Base-by-base conservation (phyloP, 1,139 yeast species). In the Nakaseomyces delphensis region DNA sequence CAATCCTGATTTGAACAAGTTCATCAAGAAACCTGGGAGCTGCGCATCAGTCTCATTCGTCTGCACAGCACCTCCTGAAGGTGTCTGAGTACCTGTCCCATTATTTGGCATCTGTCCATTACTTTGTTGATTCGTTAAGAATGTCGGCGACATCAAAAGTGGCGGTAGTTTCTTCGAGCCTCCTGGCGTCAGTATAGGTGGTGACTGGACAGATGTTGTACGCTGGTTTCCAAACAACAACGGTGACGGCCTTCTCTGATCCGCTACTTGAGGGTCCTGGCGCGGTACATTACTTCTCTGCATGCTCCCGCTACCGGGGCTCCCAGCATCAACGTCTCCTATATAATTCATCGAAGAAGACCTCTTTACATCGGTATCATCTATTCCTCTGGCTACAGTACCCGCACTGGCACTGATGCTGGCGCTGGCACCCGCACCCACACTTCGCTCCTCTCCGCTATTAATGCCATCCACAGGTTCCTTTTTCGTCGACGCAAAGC, bases 401-500 rank as follows among this genome's bases (percentile, higher is more conserved):
- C 37, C 25, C 7, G 14, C 37, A 33, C 27, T 20, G 18, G 25
- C 37, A 33, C 27, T 20, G 7, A n/a, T n/a, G n/a, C n/a, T n/a
- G n/a, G n/a, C n/a, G n/a, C n/a, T n/a, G n/a, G 18, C 35, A 30
- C 20, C 15, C 35, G 37, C 27, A 33, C 27, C 21, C 10, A 18
- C 37, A 7, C 25, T 33, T 8, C 27, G 25, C 27, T 18, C 37
- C 9, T 21, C 37, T 4, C 28, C 28, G 10, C 24, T 21, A 33
- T 21, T 15, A n/a, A 8, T 21, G 4, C 27, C 37, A 4, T 9
- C 27, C 19, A 10, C 37, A 4, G 18, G 4, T 9, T 31, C 35
- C 43, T 50, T 48, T 42, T 79, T 28, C 67, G 66, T 55, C 8
- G 61, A 55, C 27, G 96, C 96, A 66, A 91, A 91, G 39, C 96